Evolutionary conservation across 1,284 basidiomycete species (phyloP), one percentile per base, ranked within the genome.

Genomic region (Boletus semigastroideus): DNA sequence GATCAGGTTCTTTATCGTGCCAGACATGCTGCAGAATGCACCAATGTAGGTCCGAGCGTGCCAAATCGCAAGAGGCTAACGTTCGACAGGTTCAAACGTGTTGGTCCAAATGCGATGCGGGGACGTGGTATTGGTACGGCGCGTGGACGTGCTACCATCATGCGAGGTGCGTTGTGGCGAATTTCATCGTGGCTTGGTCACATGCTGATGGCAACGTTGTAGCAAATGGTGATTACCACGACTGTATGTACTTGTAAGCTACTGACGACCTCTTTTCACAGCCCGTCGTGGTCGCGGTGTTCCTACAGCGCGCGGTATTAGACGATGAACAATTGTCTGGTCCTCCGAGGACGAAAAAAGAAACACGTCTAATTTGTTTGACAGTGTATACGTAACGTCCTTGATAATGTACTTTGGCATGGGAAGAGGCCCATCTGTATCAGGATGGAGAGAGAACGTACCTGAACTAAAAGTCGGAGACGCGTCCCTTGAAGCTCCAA

Each of bases 71-170:
- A 19, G 27, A 28, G 30, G 40, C 57, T 62, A 30, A 67, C 47
- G n/a, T 20, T 47, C 33, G 38, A 36, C 63, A 97, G 94, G 94
- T 98, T 99, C 78, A 99, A 99, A 77, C 89, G 96, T 59, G 92
- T 98, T 46, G 95, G 96, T 43, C 94, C 95, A 16, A 98, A 98
- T 69, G 95, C 94, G 37, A 98, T 99, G 94, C 90, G 92, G 65
- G 97, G 97, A 65, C 83, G 96, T 60, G 97, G 97, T 86, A 99
- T 99, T 68, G 97, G 97, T 68, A 97, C 94, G 64, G 94, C 94
- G 51, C 89, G 93, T 82, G 93, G 93, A 70, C 86, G 94, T 70
- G 94, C 94, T 33, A 96, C 94, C n/a, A 95, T 96, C 63, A 92
- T 94, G 88, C 79, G 93, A 72, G 94, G 89, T 89, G 59, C 62